These are phyloP conservation scores for Anthracocystis panici-leucophaei DNA, from an alignment of 1,284 basidiomycete species.

Conservation along the genomic window DNA sequence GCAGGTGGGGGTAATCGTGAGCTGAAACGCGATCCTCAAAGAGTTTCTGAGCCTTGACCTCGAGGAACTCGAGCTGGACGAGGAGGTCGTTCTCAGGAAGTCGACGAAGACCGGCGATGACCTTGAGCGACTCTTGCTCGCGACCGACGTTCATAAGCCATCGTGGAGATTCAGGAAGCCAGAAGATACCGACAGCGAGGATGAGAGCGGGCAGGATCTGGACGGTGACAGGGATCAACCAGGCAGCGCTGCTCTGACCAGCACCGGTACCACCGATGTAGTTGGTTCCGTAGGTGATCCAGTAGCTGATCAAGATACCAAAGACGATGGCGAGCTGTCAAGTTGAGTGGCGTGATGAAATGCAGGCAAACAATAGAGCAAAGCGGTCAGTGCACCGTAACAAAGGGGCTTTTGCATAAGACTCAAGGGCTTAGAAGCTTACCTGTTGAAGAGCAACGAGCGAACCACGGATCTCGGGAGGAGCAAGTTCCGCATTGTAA, in stretches of 20 bases:
- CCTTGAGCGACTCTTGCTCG: slow-evolving; percentile 79
- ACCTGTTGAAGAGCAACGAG: slow-evolving; percentile 81
- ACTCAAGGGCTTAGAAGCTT: neutral
- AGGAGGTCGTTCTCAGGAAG: slow-evolving; percentile 76
- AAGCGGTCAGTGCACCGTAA: no score
- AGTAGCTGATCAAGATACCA: slow-evolving; percentile 75
- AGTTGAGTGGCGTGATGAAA: neutral
- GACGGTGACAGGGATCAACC: slow-evolving; percentile 81
- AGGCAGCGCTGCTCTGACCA: slow-evolving; percentile 77
- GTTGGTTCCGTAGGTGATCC: slow-evolving; percentile 81
- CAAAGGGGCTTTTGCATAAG: neutral
- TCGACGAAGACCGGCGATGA: slow-evolving; percentile 76
- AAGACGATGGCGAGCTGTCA: slow-evolving; percentile 31
- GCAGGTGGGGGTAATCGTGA: slow-evolving; percentile 74
- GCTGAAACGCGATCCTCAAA: slow-evolving; percentile 50
- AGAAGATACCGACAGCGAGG: slow-evolving; percentile 74
- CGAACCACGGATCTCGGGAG: slow-evolving; percentile 83
- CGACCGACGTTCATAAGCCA: slow-evolving; percentile 79
- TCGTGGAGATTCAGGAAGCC: slow-evolving; percentile 81
- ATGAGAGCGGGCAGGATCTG: slow-evolving; percentile 81
- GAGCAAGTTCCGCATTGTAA: slow-evolving; percentile 85
- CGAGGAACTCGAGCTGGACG: slow-evolving; percentile 83
- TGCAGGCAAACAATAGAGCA: neutral
- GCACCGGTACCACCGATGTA: slow-evolving; percentile 72
- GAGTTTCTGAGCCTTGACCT: slow-evolving; percentile 78